Conservation (phyloP, 2,329 filamentous ascomycete genomes). For the Tolypocladium paradoxum region DNA sequence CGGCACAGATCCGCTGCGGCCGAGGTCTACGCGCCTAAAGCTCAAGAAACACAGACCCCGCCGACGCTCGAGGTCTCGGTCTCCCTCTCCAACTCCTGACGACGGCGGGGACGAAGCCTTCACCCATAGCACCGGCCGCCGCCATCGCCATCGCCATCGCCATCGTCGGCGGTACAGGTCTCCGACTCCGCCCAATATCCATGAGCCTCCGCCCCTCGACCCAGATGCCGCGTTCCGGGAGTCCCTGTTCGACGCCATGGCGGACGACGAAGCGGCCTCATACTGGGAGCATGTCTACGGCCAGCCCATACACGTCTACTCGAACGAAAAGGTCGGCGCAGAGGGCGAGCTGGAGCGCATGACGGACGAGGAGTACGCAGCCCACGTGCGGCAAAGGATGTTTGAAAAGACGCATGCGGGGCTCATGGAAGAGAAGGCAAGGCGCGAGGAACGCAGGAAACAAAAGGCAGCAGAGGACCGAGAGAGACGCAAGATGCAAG, state of each 20-base stretch:
- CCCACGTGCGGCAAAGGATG: conserved; percentile 79
- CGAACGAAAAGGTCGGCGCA: conserved; percentile 33
- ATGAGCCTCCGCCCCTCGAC: conserved; percentile 40
- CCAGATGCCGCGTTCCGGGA: conserved; percentile 76
- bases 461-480: conserved; percentile 41
- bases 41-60: conserved; percentile 20
- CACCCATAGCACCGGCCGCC: conserved; percentile 11
- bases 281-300: conserved; percentile 98
- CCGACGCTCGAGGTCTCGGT: not conserved
- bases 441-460: conserved; percentile 41
- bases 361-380: conserved; percentile 85
- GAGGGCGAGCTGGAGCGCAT: conserved; percentile 63
- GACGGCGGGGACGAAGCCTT: conserved; percentile 12
- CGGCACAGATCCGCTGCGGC: conserved; percentile 10
- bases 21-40: conserved; percentile 20
- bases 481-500: conserved; percentile 25
- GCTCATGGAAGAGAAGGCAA: conserved; percentile 63
- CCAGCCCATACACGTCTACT: conserved; percentile 80
- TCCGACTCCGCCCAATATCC: conserved; percentile 35
- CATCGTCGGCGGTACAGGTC: conserved; percentile 27
- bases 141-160: conserved; percentile 18
- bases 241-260: conserved; percentile 92
- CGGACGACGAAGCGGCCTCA: conserved; percentile 87
- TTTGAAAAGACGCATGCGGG: conserved; percentile 91
- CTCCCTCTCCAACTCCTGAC: conserved; percentile 10